A percentile compares a stretch with the other conserved stretches of the same genome.
phyloP scores from a whole-genome alignment of 495 filamentous ascomycete genomes.

The Evernia prunastri region DNA sequence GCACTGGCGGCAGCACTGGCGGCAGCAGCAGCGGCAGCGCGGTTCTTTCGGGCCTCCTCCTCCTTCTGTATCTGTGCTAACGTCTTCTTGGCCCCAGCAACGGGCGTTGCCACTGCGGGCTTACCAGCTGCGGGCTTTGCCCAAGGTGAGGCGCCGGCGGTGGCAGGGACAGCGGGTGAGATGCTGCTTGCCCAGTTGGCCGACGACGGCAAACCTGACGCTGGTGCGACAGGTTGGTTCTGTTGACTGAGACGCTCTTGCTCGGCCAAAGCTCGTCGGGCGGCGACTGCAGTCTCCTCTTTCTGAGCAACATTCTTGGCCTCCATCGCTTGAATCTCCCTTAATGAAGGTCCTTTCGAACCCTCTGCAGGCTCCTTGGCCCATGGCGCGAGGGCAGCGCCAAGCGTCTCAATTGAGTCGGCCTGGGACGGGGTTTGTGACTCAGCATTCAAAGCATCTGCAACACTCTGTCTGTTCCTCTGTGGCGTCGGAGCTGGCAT shows the following conservation, averaged over 20 bases:
- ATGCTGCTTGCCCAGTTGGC: constrained; percentile 82
- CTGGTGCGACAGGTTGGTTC: constrained; percentile 48
- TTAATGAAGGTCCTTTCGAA: constrained; percentile 84
- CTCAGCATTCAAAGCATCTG: constrained; percentile 67
- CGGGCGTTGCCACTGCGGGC: constrained; percentile 39
- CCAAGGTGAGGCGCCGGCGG: constrained; percentile 54
- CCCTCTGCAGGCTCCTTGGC: constrained; percentile 74
- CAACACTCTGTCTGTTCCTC: constrained; percentile 73
- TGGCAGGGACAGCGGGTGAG: constrained; percentile 54
- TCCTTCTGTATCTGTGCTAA: constrained; percentile 95
- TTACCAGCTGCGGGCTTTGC: constrained; percentile 58
- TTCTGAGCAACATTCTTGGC: constrained; percentile 87
- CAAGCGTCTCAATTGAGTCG: constrained; percentile 51
- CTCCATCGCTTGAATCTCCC: constrained; percentile 94
- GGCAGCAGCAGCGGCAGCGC: constrained; percentile 50
- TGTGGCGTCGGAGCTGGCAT: constrained; percentile 83
- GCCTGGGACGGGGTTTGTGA: constrained; percentile 71
- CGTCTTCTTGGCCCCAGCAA: constrained; percentile 67
- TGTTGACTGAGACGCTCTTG: constrained; percentile 75
- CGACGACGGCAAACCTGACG: constrained; percentile 75
- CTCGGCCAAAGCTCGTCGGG: constrained; percentile 67
- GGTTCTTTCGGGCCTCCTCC: constrained; percentile 83
- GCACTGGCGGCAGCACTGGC: constrained; percentile 44
- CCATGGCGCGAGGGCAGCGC: constrained; percentile 82
- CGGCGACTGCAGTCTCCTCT: constrained; percentile 75